phyloP scores from a whole-genome alignment of 169 alveolate genomes.

The Cryptosporidium parvum region DNA sequence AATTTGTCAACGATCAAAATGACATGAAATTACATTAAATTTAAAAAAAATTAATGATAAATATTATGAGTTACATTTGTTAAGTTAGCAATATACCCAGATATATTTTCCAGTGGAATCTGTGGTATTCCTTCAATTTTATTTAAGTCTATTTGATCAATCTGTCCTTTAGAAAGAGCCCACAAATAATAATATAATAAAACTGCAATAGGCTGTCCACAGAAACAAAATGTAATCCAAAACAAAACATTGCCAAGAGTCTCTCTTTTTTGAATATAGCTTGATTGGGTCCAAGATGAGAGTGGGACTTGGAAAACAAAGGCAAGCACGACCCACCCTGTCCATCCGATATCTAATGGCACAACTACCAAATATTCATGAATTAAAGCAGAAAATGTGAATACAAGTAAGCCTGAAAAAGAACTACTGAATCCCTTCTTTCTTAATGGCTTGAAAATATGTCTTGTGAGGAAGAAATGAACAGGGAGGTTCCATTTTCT shows the following conservation, averaged over 20 bases:
- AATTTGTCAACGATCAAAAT: neutral
- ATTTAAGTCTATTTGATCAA: slow-evolving; percentile 62
- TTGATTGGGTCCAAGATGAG: slow-evolving; percentile 74
- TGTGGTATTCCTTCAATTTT: slow-evolving; percentile 75
- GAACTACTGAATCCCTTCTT: slow-evolving; percentile 85
- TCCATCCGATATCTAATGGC: slow-evolving; percentile 92
- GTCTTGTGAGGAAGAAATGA: slow-evolving; percentile 92
- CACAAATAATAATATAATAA: slow-evolving; percentile 82
- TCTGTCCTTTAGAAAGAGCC: slow-evolving; percentile 76
- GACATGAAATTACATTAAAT: neutral
- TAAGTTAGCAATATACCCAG: slow-evolving; percentile 64
- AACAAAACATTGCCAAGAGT: slow-evolving; percentile 90
- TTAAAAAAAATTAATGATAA: slow-evolving; percentile 18
- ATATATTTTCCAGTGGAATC: slow-evolving; percentile 70
- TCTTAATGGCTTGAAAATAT: slow-evolving; percentile 92
- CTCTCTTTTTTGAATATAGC: slow-evolving; percentile 81
- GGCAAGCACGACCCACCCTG: slow-evolving; percentile 89
- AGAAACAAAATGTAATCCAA: slow-evolving; percentile 93
- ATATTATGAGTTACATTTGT: slow-evolving; percentile 70
- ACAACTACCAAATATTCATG: slow-evolving; percentile 91
- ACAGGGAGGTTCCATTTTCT: slow-evolving; percentile 95
- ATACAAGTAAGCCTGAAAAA: slow-evolving; percentile 83
- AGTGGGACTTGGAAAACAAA: slow-evolving; percentile 72
- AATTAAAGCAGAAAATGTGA: slow-evolving; percentile 88
- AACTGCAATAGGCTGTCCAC: slow-evolving; percentile 94